Base-by-base conservation (phyloP, 495 filamentous ascomycete genomes). In the Podospora sp. region DNA sequence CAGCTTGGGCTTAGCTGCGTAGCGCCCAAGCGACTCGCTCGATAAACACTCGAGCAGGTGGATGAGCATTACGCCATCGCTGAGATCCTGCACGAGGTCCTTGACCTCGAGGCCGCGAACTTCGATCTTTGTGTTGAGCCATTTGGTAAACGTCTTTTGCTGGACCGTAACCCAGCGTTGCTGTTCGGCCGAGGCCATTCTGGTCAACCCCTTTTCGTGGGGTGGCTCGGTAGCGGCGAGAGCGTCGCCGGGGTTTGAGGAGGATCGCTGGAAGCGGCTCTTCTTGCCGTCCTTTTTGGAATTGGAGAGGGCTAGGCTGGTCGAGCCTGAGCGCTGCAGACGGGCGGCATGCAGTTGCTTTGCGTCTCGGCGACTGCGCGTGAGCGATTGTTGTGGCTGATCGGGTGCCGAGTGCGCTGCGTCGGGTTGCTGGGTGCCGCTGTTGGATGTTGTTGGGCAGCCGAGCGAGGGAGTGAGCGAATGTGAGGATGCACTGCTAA, bases 131-230 rank as follows among this genome's bases (percentile, higher is more conserved):
- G 92, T 94, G 78, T 99, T 99, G 62, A 99, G 87, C 95, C 95
- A 98, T 89, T 98, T 98, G 21, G 93, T 96, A 78, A 98, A 98
- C n/a, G 95, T 99, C 86, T 98, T 99, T 78, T 97, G 91, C 82
- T 98, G 94, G 74, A 97, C 94, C 73, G 89, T 92, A 74, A 98
- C 89, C 94, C 94, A 98, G 81, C 89, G 89, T 84, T 94, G 91
- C 83, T 97, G 86, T 71, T 84, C 82, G 65, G 80, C 77, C 69
- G 76, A 83, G 57, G 82, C 83, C 85, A 87, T 87, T 75, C 78
- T 86, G 72, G 66, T 75, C 56, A 77, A 68, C 62, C 72, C 73
- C 69, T 75, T 76, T 69, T 77, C 76, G 73, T 74, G 77, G 71
- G 72, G 77, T 66, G 79, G 73, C 69, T 75, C 65, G 71, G 71